phyloP scores from a whole-genome alignment of 192 early-diverging fungal genomes.

The Anaeromyces robustus region DNA sequence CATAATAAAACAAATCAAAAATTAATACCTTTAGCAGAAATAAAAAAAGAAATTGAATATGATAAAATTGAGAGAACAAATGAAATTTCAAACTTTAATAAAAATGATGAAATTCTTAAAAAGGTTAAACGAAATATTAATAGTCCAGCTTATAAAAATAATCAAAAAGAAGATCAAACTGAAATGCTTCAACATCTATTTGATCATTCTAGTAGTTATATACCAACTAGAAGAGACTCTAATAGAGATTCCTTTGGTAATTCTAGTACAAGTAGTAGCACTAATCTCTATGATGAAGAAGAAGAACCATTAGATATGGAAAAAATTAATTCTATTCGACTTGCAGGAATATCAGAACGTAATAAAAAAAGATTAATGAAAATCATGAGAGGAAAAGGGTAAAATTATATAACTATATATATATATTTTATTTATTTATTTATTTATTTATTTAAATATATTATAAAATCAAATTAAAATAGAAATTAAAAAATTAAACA shows the following conservation, averaged over 20 bases:
- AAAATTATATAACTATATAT: neutral
- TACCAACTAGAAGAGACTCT: neutral
- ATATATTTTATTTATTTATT: too few relatives aligned
- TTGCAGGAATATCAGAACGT: neutral
- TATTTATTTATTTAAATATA: too few relatives aligned
- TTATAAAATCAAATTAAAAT: too few relatives aligned
- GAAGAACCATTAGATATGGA: neutral
- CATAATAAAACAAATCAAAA: neutral
- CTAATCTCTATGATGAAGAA: neutral
- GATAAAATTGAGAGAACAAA: neutral
- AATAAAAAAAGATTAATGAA: neutral
- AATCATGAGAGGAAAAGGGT: neutral
- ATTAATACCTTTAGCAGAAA: neutral
- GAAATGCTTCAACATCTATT: neutral
- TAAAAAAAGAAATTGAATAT: neutral
- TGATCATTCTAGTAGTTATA: neutral
- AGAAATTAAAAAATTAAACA: too few relatives aligned
- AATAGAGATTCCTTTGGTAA: neutral
- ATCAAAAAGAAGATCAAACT: neutral
- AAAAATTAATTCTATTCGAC: neutral
- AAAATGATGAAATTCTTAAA: neutral
- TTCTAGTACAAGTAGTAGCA: neutral
- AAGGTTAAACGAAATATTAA: neutral
- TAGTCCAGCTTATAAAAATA: neutral
- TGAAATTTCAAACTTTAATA: neutral